A percentile compares a stretch with the other conserved stretches of the same genome.
Conservation (phyloP, 495 filamentous ascomycete species). For the Hypomontagnella monticulosa region DNA sequence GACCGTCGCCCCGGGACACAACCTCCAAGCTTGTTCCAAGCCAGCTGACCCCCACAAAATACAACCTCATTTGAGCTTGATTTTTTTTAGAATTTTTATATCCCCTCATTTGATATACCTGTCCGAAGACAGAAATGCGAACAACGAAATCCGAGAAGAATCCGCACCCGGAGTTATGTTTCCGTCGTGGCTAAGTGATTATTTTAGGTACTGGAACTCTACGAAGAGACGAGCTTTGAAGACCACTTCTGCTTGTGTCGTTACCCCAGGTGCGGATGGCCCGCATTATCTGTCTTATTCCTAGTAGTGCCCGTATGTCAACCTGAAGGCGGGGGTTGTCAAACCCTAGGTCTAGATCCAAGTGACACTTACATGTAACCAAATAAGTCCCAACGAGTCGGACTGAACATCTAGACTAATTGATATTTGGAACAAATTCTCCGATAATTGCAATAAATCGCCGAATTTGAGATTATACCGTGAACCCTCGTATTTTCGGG, state of each 20-base stretch:
- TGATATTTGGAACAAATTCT: background rate
- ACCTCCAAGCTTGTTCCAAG: conserved; percentile 5
- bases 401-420: background rate
- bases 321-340: conserved; percentile 12
- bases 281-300: no score
- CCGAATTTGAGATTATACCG: conserved; percentile 1
- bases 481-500: background rate
- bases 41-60: conserved; percentile 31
- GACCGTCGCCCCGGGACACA: conserved; percentile 35
- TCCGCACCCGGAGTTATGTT: conserved; percentile 1
- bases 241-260: no score
- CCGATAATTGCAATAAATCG: background rate
- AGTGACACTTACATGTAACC: no score
- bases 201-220: background rate
- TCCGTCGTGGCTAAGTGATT: conserved; percentile 1
- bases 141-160: no score
- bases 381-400: no score
- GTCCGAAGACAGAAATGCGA: no score
- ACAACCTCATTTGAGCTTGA: conserved; percentile 1
- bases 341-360: background rate
- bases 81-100: background rate
- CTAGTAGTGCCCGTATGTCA: background rate
- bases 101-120: background rate
- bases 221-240: no score
- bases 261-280: no score